Evolutionary conservation across 2,329 filamentous ascomycete species (phyloP).

Genomic region (Pseudocercospora ulei): DNA sequence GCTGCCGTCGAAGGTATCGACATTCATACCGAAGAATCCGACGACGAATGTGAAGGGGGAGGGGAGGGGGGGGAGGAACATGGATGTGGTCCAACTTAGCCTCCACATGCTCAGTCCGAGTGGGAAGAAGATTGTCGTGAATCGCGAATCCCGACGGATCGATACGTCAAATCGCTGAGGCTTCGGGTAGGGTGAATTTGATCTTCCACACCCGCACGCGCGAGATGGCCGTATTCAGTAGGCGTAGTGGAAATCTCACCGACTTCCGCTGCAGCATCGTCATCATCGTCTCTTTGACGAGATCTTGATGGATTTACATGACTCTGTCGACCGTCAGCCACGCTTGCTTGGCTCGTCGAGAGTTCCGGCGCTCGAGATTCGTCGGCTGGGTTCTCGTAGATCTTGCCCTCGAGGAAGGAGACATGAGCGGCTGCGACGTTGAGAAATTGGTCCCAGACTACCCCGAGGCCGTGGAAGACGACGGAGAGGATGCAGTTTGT

Average conservation of each 20-base stretch:
- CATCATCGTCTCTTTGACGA: constrained; percentile 38
- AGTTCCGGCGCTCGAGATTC: constrained; percentile 46
- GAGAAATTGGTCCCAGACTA: constrained; percentile 42
- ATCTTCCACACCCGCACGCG: constrained; percentile 43
- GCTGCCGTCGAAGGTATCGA: constrained; percentile 38
- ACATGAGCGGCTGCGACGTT: constrained; percentile 43
- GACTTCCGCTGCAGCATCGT: constrained; percentile 28
- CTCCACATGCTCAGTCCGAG: constrained; percentile 46
- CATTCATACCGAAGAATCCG: constrained; percentile 47
- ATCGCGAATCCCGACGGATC: constrained; percentile 46
- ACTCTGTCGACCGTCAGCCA: constrained; percentile 48
- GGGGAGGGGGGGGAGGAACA: constrained; percentile 60
- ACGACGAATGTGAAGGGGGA: constrained; percentile 43
- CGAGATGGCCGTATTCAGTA: constrained; percentile 41
- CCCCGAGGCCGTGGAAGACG: constrained; percentile 42
- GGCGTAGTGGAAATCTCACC: constrained; percentile 38
- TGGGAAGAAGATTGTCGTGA: constrained; percentile 43
- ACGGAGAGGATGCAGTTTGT: constrained; percentile 45
- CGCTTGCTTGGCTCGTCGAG: constrained; percentile 43
- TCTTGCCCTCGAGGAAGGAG: constrained; percentile 43
- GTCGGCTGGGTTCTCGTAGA: constrained; percentile 48
- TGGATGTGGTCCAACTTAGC: constrained; percentile 62
- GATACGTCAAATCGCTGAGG: constrained; percentile 46
- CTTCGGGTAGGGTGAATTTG: constrained; percentile 44
- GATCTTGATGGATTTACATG: constrained; percentile 44